Percentiles rank a stretch among this genome's conserved stretches.
Evolutionary conservation across 345 rosid species (phyloP).

Genomic region (Alliaria petiolata): DNA sequence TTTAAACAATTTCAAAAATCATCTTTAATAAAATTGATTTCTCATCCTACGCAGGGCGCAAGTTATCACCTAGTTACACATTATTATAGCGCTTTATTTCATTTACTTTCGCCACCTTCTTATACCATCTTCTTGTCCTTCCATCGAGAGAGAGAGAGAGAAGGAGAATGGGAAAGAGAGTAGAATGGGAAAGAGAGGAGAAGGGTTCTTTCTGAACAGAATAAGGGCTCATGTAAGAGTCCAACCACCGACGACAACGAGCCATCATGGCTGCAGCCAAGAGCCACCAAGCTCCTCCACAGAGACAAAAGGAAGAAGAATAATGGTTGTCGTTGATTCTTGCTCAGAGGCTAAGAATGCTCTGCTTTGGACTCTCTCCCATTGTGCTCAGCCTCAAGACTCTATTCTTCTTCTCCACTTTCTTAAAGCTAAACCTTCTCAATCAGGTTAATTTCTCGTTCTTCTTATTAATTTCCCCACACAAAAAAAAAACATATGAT

Average conservation of each 20-base stretch:
- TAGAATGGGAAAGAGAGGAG: constrained; percentile 54
- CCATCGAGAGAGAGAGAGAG: constrained; percentile 25
- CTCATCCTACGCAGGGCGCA: no score
- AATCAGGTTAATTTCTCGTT: constrained; percentile 4
- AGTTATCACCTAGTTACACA: no score
- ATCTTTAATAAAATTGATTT: no score
- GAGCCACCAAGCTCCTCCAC: constrained; percentile 12
- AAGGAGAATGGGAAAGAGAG: constrained; percentile 52
- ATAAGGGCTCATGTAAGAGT: constrained; percentile 72
- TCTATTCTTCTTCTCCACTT: constrained; percentile 65
- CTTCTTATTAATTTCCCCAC: neutral
- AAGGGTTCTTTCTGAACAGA: constrained; percentile 74
- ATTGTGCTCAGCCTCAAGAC: constrained; percentile 74
- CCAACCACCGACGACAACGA: constrained; percentile 57
- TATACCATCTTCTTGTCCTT: constrained; percentile 13
- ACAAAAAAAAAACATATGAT: neutral
- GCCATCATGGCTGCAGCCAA: constrained; percentile 24
- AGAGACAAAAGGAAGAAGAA: constrained; percentile 51
- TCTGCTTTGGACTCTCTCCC: constrained; percentile 88
- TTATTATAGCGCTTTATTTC: constrained; percentile 14
- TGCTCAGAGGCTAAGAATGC: constrained; percentile 77
- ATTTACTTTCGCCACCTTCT: constrained; percentile 23
- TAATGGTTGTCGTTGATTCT: constrained; percentile 83
- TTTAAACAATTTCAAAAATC: no score
- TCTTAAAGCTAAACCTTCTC: constrained; percentile 37